phyloP scores from a whole-genome alignment of 2,329 filamentous ascomycete genomes.

The Paecilomyces sp. region DNA sequence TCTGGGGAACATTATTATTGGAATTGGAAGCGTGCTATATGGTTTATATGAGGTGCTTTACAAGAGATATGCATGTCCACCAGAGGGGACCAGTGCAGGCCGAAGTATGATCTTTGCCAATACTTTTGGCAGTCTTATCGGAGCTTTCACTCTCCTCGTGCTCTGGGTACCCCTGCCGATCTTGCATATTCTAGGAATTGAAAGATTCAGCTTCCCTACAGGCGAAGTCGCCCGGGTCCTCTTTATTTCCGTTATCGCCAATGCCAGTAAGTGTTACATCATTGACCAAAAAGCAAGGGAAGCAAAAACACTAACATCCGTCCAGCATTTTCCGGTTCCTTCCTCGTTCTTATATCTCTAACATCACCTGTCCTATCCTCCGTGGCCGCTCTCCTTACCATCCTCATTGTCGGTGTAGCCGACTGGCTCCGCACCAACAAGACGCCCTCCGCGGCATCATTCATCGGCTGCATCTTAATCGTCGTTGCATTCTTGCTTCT shows the following conservation, averaged over 20 bases:
- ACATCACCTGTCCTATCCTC: conserved; percentile 89
- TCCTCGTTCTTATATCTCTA: conserved; percentile 85
- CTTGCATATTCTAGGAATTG: conserved; percentile 69
- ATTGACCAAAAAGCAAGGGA: not conserved
- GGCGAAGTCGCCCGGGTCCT: conserved; percentile 76
- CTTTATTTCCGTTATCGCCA: conserved; percentile 71
- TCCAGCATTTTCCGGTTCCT: conserved; percentile 77
- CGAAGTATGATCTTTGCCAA: conserved; percentile 96
- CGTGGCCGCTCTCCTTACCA: conserved; percentile 88
- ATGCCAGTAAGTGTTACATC: conserved; percentile 56
- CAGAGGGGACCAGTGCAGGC: conserved; percentile 74
- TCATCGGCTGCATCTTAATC: conserved; percentile 79
- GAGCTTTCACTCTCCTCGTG: conserved; percentile 73
- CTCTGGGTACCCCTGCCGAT: conserved; percentile 90
- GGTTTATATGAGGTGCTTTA: conserved; percentile 97
- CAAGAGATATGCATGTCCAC: conserved; percentile 87
- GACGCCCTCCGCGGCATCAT: conserved; percentile 64
- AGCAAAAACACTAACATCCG: conserved; percentile 3
- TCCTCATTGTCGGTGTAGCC: conserved; percentile 89
- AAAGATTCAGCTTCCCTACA: conserved; percentile 73
- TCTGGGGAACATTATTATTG: conserved; percentile 86
- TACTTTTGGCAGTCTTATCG: conserved; percentile 81
- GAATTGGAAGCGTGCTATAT: conserved; percentile 82
- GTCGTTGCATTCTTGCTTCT: conserved; percentile 80
- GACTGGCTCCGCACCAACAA: conserved; percentile 82